phyloP scores from a whole-genome alignment of 441 rosid genomes.

The Lepidium campestre region DNA sequence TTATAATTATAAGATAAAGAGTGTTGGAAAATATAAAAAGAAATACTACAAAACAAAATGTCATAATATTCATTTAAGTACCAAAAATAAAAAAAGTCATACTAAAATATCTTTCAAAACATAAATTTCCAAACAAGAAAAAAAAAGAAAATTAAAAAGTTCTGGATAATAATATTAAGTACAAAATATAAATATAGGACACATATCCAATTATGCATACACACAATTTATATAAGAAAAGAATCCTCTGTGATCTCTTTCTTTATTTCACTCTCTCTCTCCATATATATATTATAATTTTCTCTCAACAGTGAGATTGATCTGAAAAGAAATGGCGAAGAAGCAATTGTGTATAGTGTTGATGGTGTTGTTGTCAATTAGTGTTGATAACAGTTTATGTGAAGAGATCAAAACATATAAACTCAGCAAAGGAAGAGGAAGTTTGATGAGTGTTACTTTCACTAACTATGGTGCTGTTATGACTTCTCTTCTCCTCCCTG shows the following conservation, averaged over 20 bases:
- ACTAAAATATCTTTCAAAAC: neutral
- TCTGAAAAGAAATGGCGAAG: slow-evolving; percentile 8
- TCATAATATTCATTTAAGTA: neutral
- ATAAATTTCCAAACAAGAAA: neutral
- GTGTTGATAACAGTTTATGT: slow-evolving; percentile 1
- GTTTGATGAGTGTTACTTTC: slow-evolving; percentile 48
- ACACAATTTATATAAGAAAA: neutral
- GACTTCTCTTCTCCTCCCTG: slow-evolving; percentile 56
- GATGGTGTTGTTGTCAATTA: slow-evolving; percentile 10
- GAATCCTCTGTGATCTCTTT: neutral
- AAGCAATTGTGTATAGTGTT: neutral
- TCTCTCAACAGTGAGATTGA: neutral
- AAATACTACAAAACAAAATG: neutral
- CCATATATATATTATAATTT: neutral
- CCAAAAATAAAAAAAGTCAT: neutral
- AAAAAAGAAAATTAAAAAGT: neutral
- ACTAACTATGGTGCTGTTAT: slow-evolving; percentile 78
- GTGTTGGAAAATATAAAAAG: neutral
- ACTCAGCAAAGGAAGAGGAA: slow-evolving; percentile 47
- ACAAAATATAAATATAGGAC: neutral
- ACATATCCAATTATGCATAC: neutral
- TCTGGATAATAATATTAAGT: neutral
- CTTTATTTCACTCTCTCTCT: neutral
- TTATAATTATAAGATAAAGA: neutral
- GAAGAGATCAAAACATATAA: slow-evolving; percentile 36